Percentiles rank a stretch among this genome's conserved stretches.
Conservation (phyloP, 495 filamentous ascomycete species). For the Margaritispora aquatica region DNA sequence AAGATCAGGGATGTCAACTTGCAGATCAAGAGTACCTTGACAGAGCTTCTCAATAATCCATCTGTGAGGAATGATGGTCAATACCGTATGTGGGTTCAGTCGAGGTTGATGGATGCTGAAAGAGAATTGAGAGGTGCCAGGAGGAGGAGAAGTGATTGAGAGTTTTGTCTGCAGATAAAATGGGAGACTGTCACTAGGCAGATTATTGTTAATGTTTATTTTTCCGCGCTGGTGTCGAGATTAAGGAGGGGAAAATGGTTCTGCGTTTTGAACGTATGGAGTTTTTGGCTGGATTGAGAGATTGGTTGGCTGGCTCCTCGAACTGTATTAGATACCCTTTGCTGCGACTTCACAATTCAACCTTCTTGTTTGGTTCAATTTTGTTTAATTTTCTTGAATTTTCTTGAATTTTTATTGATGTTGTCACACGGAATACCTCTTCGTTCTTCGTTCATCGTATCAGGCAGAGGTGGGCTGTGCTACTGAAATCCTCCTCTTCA, state of each 20-base stretch:
- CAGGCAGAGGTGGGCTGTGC: neutral
- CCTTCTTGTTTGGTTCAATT: neutral
- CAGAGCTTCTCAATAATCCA: constrained; percentile 60
- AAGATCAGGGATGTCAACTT: constrained; percentile 55
- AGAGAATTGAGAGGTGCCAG: constrained; percentile 39
- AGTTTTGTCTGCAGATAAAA: neutral
- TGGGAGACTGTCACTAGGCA: neutral
- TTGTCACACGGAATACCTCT: neutral
- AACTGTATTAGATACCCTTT: neutral
- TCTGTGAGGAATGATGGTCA: constrained; percentile 44
- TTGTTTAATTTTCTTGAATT: too few relatives aligned
- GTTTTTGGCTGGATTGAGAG: neutral
- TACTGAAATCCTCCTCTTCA: neutral
- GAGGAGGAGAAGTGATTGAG: constrained; percentile 21
- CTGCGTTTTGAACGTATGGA: neutral
- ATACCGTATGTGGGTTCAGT: constrained; percentile 57
- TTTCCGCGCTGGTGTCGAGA: neutral
- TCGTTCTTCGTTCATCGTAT: neutral
- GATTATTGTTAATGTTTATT: neutral
- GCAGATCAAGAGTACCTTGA: constrained; percentile 58
- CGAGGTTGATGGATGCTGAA: constrained; percentile 57
- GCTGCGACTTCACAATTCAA: neutral
- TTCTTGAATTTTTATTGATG: too few relatives aligned
- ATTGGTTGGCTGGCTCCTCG: neutral
- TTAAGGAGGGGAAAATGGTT: neutral